Evolutionary conservation across 176 grass and related monocot species (phyloP).

Genomic region (Coix lacrymajobi): DNA sequence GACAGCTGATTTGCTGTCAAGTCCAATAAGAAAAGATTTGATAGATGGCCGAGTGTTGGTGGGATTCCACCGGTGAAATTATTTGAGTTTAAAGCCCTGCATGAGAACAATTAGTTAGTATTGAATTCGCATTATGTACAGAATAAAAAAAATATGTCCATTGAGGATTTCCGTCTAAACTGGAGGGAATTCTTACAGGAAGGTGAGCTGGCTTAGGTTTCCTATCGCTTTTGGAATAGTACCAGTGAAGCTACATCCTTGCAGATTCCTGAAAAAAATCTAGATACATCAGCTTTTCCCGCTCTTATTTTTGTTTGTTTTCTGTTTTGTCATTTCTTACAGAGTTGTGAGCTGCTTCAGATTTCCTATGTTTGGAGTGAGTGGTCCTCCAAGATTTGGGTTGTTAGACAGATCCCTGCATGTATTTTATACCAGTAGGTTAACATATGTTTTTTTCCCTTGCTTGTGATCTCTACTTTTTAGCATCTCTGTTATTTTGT

Average conservation of each 20-base stretch:
- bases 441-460: neutral
- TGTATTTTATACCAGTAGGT: conserved; percentile 16
- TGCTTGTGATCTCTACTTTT: neutral
- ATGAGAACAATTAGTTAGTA: neutral
- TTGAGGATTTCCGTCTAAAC: conserved; percentile 12
- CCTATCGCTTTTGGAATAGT: conserved; percentile 61
- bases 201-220: conserved; percentile 51
- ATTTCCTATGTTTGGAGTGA: conserved; percentile 68
- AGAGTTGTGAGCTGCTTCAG: conserved; percentile 61
- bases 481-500: neutral
- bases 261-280: conserved; percentile 60
- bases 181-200: conserved; percentile 59
- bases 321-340: conserved; percentile 42
- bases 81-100: conserved; percentile 77
- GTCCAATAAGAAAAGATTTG: conserved; percentile 71
- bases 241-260: conserved; percentile 71
- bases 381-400: conserved; percentile 40
- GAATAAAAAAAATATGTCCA: neutral
- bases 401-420: conserved; percentile 90
- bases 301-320: neutral
- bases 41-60: conserved; percentile 51
- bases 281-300: conserved; percentile 2
- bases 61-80: conserved; percentile 69
- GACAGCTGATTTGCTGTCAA: conserved; percentile 73
- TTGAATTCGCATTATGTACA: conserved; percentile 1